These are phyloP conservation scores for Cutaneotrichosporon daszewskae DNA, from an alignment of 1,284 basidiomycete genomes.

Conservation along the genomic window DNA sequence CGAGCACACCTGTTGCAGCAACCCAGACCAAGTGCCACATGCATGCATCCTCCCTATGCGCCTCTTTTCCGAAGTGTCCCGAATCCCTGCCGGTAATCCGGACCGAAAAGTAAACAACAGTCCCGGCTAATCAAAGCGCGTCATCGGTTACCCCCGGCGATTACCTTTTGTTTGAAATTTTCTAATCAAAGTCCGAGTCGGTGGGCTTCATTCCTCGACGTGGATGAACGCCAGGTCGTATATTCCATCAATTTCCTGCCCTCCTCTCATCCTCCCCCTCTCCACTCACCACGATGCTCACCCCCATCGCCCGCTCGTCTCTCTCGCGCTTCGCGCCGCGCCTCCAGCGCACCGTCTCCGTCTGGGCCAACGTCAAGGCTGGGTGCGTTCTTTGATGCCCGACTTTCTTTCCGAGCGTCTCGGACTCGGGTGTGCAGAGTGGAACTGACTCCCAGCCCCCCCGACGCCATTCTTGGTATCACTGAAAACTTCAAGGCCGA, in stretches of 20 bases:
- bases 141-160: no score
- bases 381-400: slow-evolving; percentile 12
- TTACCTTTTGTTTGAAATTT: no score
- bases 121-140: no score
- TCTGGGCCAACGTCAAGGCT: slow-evolving; percentile 19
- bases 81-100: no score
- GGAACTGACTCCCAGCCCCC: slow-evolving; percentile 10
- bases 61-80: no score
- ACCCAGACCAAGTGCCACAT: no score
- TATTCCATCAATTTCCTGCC: background rate
- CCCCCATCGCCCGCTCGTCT: slow-evolving; percentile 10
- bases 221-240: no score
- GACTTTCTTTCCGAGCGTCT: background rate
- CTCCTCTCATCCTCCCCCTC: background rate
- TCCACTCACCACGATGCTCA: slow-evolving; percentile 10
- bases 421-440: background rate
- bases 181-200: no score
- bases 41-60: no score
- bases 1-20: no score
- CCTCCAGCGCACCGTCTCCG: slow-evolving; percentile 15
- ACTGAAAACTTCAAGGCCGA: slow-evolving; percentile 64
- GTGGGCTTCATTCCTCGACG: no score
- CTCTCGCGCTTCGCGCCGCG: slow-evolving; percentile 10
- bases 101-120: no score
- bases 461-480: slow-evolving; percentile 29